phyloP scores from a whole-genome alignment of 1,284 basidiomycete genomes.

The Cryptococcus maquisensis region DNA sequence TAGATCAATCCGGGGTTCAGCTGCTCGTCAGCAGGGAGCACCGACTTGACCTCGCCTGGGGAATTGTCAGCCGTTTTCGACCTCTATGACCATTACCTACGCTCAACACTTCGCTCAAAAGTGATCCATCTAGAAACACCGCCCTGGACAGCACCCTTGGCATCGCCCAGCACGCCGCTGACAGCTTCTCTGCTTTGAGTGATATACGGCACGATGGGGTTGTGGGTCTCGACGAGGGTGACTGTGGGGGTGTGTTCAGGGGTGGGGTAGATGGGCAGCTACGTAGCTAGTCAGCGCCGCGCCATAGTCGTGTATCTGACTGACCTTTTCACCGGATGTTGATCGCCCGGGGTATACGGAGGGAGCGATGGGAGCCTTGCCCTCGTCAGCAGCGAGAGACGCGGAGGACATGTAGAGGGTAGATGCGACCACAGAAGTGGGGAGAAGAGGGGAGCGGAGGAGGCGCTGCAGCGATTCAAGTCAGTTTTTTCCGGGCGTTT shows the following conservation, averaged over 20 bases:
- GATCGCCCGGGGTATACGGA: constrained; percentile 28
- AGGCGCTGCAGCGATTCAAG: constrained; percentile 11
- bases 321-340: constrained; percentile 35
- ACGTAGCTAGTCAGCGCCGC: constrained; percentile 1
- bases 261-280: constrained; percentile 75
- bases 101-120: constrained; percentile 73
- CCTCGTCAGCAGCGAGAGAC: constrained; percentile 19
- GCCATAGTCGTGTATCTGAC: not conserved
- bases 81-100: constrained; percentile 54
- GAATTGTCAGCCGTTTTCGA: not conserved
- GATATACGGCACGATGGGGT: constrained; percentile 67
- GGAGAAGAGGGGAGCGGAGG: constrained; percentile 14
- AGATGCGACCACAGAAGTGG: constrained; percentile 13
- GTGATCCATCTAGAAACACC: constrained; percentile 73
- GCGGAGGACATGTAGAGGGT: constrained; percentile 11
- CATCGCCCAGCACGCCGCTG: constrained; percentile 56
- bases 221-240: constrained; percentile 65
- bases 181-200: constrained; percentile 60
- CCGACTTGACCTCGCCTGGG: constrained; percentile 71
- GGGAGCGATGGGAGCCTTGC: not conserved
- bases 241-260: constrained; percentile 53
- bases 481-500: not conserved
- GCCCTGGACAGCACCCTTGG: constrained; percentile 62
- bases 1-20: constrained; percentile 82
- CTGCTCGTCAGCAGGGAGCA: constrained; percentile 71